These are phyloP conservation scores for Pluteus cervinus DNA, from an alignment of 768 basidiomycete species.

Conservation along the genomic window DNA sequence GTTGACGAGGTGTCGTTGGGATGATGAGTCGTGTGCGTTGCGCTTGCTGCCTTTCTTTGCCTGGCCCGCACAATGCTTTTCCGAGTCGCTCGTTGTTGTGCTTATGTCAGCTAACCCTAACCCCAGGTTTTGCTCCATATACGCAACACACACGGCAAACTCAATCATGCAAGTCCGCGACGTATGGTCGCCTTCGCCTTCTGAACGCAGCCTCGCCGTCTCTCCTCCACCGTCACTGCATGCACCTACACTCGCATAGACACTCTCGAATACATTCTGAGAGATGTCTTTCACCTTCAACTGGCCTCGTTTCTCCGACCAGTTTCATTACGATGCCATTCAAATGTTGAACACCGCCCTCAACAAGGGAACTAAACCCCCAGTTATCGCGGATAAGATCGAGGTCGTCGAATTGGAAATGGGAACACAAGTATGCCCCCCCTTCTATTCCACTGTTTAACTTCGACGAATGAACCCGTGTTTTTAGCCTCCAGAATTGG, in stretches of 20 bases:
- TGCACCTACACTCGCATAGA: too few relatives aligned
- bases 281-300: conserved; percentile 86
- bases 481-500: conserved; percentile 86
- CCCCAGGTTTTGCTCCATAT: conserved; percentile 12
- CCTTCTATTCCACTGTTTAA: conserved; percentile 4
- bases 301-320: conserved; percentile 96
- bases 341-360: conserved; percentile 96
- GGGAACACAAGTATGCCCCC: conserved; percentile 80
- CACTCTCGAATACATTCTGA: conserved; percentile 7
- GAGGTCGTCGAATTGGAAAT: conserved; percentile 99
- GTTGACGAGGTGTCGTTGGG: conserved; percentile 1
- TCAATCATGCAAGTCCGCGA: too few relatives aligned
- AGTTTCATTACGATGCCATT: conserved; percentile 93
- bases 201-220: too few relatives aligned
- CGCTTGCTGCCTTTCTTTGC: not conserved
- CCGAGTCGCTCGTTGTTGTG: too few relatives aligned
- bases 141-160: too few relatives aligned
- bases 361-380: conserved; percentile 96
- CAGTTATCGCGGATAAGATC: conserved; percentile 94
- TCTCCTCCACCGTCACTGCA: too few relatives aligned
- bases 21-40: too few relatives aligned
- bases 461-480: not conserved
- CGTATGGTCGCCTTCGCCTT: too few relatives aligned
- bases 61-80: too few relatives aligned
- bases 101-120: too few relatives aligned